Evolutionary conservation across 2,329 filamentous ascomycete species (phyloP).

Genomic region (Drechslerella coelobrocha): DNA sequence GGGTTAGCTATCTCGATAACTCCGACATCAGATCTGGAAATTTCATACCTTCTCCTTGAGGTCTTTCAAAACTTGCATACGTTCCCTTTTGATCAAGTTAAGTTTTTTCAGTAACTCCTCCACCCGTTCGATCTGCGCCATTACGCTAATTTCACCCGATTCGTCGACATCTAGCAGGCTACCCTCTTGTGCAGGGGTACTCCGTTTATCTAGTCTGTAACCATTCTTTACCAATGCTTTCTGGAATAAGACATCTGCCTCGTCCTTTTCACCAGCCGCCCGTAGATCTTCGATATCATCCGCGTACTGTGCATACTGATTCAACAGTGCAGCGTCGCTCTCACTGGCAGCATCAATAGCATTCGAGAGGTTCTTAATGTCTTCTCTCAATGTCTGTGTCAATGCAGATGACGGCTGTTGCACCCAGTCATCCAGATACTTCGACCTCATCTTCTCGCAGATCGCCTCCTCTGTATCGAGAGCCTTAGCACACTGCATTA

Average conservation of each 20-base stretch:
- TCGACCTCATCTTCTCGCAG: constrained; percentile 98
- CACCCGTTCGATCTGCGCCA: constrained; percentile 86
- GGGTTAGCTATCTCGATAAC: constrained; percentile 51
- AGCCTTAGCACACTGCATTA: constrained; percentile 84
- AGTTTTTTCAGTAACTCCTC: constrained; percentile 91
- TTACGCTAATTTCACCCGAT: constrained; percentile 68
- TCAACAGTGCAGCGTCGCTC: constrained; percentile 82
- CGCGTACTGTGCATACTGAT: constrained; percentile 84
- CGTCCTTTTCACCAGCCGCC: constrained; percentile 72
- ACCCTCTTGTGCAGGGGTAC: constrained; percentile 71
- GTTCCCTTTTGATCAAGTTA: constrained; percentile 88
- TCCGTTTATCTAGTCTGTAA: constrained; percentile 64
- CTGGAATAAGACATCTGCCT: constrained; percentile 71
- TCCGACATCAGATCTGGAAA: neutral
- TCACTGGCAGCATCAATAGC: constrained; percentile 86
- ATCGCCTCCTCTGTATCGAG: constrained; percentile 97
- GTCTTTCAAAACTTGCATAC: constrained; percentile 91
- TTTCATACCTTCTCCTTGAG: constrained; percentile 87
- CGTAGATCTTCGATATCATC: constrained; percentile 95
- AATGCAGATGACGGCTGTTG: constrained; percentile 92
- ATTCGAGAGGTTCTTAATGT: constrained; percentile 85
- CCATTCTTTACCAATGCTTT: constrained; percentile 81
- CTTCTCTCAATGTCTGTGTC: constrained; percentile 83
- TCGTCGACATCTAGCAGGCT: constrained; percentile 45
- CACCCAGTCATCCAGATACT: constrained; percentile 94